A percentile compares a stretch with the other conserved stretches of the same genome.
Conservation (phyloP, 108 stramenopile species). For the Fragilaria crotonensis region DNA sequence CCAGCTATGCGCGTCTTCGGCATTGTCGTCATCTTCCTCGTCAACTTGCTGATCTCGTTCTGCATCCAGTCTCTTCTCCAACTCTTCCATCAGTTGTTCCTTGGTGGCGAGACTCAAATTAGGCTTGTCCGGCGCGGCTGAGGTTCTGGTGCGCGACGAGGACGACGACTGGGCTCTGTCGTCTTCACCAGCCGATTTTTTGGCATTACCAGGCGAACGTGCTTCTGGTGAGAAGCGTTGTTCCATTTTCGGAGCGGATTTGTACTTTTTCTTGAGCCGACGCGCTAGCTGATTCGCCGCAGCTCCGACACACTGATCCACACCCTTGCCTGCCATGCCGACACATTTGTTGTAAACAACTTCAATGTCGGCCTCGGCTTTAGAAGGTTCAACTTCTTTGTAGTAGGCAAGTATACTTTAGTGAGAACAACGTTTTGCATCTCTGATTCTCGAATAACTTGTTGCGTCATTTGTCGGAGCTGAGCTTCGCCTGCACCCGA, state of each 20-base stretch:
- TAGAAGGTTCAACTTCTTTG: slow-evolving; percentile 56
- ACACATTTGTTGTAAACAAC: slow-evolving; percentile 78
- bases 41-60: slow-evolving; percentile 72
- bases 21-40: slow-evolving; percentile 65
- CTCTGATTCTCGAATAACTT: slow-evolving; percentile 54
- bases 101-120: slow-evolving; percentile 79
- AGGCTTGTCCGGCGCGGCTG: slow-evolving; percentile 7
- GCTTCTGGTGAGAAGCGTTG: slow-evolving; percentile 35
- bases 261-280: slow-evolving; percentile 85
- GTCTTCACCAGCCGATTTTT: neutral
- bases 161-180: slow-evolving; percentile 3
- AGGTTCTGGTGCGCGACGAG: slow-evolving; percentile 4
- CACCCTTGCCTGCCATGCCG: slow-evolving; percentile 42
- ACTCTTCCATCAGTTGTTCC: slow-evolving; percentile 68
- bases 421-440: slow-evolving; percentile 61
- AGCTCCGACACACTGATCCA: slow-evolving; percentile 56
- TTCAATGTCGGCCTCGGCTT: slow-evolving; percentile 53
- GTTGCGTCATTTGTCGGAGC: slow-evolving; percentile 64
- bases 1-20: slow-evolving; percentile 61
- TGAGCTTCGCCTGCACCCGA: slow-evolving; percentile 82
- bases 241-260: slow-evolving; percentile 39
- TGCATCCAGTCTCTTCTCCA: slow-evolving; percentile 76
- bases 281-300: slow-evolving; percentile 65
- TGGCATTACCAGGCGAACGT: neutral
- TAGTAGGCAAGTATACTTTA: slow-evolving; percentile 58